Evolutionary conservation across 2,329 filamentous ascomycete genomes (phyloP), one percentile per base, ranked within the genome.

Genomic region (Ceratocystis cacaofunesta): DNA sequence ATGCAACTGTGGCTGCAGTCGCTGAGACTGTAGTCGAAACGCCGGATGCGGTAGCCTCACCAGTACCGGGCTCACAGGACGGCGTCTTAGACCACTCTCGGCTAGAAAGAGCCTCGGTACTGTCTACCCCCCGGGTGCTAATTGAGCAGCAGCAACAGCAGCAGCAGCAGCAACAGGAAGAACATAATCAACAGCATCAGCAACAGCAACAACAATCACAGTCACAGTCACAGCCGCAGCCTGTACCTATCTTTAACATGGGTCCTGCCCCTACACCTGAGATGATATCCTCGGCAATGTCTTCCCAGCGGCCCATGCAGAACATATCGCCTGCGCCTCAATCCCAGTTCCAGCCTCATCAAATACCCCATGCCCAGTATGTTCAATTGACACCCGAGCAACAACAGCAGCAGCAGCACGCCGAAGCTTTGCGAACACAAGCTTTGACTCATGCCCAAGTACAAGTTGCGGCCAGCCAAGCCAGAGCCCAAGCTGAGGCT

Each of bases 401-500:
- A 25, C 50, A 55, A 28, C 63, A 55, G 32, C 63, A 65, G 55
- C 55, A 58, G 17, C 55, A 55, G n/a, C 63, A 65, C 43, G 41
- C 32, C 12, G 50, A 65, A 61, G 63, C 62, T 6, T 48, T 58
- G 28, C 61, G 57, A 44, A 32, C 52, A n/a, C 65, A 66, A 17
- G 41, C 65, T 32, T 46, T 52, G 6, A 61, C 61, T n/a, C 60
- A 66, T 15, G 61, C 61, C 3, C 43, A 63, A 15, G 61, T 28
- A 2, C 64, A 66, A 28, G 64, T 32, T 17, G 36, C 48, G 8
- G 64, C 64, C 6, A 44, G 58, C 17, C 62, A 64, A 19, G 66
- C 58, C n/a, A 46, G 52, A 44, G 66, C 63, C n/a, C 62, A 62
- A 28, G 66, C 62, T 22, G 43, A 64, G 10, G 62, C 57, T 8